Conservation (phyloP, 345 rosid species). For the Eucalyptus shirleyi region DNA sequence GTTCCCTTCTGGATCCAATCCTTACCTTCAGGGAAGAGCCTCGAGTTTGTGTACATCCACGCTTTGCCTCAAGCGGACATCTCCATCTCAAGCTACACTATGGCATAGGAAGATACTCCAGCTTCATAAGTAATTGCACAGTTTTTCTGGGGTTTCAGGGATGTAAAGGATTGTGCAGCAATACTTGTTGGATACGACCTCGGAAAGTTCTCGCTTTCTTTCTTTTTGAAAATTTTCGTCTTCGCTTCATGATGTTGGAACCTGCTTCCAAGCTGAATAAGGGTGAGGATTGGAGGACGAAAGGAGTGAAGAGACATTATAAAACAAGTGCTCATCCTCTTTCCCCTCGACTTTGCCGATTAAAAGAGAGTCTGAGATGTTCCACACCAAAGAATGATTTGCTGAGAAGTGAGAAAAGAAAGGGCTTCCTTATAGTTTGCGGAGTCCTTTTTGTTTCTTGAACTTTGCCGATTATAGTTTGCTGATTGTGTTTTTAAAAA, state of each 20-base stretch:
- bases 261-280: constrained; percentile 14
- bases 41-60: constrained; percentile 86
- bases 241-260: constrained; percentile 2
- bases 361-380: neutral
- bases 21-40: constrained; percentile 56
- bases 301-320: constrained; percentile 61
- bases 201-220: constrained; percentile 9
- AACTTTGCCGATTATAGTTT: too few species aligned
- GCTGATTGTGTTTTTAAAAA: neutral
- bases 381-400: neutral
- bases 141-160: constrained; percentile 1
- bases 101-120: constrained; percentile 29
- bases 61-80: constrained; percentile 47
- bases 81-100: constrained; percentile 55
- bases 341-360: constrained; percentile 25
- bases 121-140: neutral
- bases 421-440: constrained; percentile 10
- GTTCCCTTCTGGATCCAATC: constrained; percentile 79
- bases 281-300: constrained; percentile 23
- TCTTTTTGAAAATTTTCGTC: constrained; percentile 7
- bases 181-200: constrained; percentile 11
- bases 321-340: constrained; percentile 89
- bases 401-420: constrained; percentile 10
- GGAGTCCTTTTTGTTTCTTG: neutral
- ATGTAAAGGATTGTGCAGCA: constrained; percentile 33